Base-by-base conservation (phyloP, 2,329 filamentous ascomycete genomes). In the Pezizomycotina sp. region DNA sequence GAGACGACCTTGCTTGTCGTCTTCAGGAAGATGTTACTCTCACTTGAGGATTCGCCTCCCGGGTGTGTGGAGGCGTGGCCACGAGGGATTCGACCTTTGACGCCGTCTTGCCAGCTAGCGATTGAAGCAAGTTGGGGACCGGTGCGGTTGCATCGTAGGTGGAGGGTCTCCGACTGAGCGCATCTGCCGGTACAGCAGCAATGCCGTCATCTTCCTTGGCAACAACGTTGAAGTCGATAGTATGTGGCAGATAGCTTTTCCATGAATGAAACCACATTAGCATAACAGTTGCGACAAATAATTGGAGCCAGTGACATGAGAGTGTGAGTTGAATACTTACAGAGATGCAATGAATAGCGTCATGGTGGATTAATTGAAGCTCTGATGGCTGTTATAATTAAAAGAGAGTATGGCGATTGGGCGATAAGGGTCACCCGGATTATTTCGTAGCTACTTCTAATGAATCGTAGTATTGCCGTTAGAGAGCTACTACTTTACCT, bases 181-280 rank as follows among this genome's bases (percentile, higher is more conserved):
- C 55, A 47, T 50, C 55, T 42, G 53, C 53, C 45, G 54, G 60
- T 39, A 57, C 59, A 33, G 62, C 61, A 20, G 63, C 65, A 38
- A 43, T 51, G 24, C 65, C 42, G 34, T 51, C 50, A 16, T 48
- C 44, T 13, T 53, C 50, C 28, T 58, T 50, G 5, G 46, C 64
- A 7, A 71, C 69, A 38, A 79, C 65, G 49, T 75, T 74, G 57
- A 95, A 95, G 57, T 92, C 75, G 52, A 92, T 66, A 25, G 86
- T 95, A 57, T 92, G 84, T 21, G 86, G 86, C 22, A 93, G 69
- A 55, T 92, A 92, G 38, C 84, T 92, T 54, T n/a, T 28, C n/a
- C 15, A 9, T 15, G 16, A 38, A 24, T 34, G n/a, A 25, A 14
- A 5, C 10, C 8, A 34, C 32, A 28, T 34, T 16, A 36, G 28